Evolutionary conservation across 805 yeast genomes (phyloP).

Genomic region (Ogataea neopini): DNA sequence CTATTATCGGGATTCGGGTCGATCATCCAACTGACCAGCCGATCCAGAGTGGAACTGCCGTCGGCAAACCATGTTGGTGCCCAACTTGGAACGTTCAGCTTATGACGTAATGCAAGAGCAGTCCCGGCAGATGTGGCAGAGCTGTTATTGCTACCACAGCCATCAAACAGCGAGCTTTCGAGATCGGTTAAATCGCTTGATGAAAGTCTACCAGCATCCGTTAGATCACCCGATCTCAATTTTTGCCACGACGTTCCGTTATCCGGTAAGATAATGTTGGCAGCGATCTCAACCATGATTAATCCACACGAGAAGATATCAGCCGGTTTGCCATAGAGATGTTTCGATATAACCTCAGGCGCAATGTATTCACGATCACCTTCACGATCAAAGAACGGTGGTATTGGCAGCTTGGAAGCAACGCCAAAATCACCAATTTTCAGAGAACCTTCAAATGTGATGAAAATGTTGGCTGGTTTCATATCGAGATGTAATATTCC

Average conservation of each 20-base stretch:
- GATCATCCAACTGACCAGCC: slow-evolving; percentile 84
- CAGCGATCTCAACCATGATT: slow-evolving; percentile 92
- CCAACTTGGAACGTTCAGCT: slow-evolving; percentile 61
- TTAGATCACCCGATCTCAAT: slow-evolving; percentile 88
- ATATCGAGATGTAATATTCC: slow-evolving; percentile 83
- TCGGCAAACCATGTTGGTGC: slow-evolving; percentile 84
- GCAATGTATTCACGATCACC: slow-evolving; percentile 98
- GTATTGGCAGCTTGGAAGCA: slow-evolving; percentile 79
- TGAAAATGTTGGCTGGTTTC: slow-evolving; percentile 92
- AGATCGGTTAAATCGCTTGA: slow-evolving; percentile 59
- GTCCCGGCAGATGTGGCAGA: slow-evolving; percentile 1
- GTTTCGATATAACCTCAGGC: slow-evolving; percentile 85
- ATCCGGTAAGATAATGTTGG: slow-evolving; percentile 91
- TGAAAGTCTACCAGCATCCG: slow-evolving; percentile 89
- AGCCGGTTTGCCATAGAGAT: slow-evolving; percentile 85
- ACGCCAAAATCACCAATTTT: slow-evolving; percentile 97
- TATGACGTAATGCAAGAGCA: slow-evolving; percentile 9
- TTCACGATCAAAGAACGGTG: slow-evolving; percentile 79
- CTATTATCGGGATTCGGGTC: slow-evolving; percentile 77
- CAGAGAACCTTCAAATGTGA: slow-evolving; percentile 90
- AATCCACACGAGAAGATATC: slow-evolving; percentile 94
- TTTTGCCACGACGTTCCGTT: slow-evolving; percentile 97
- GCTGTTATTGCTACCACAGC: slow-evolving; percentile 15
- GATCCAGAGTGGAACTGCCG: slow-evolving; percentile 71
- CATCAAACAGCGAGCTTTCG: slow-evolving; percentile 25